Evolutionary conservation across 805 yeast species (phyloP), one percentile per base, ranked within the genome.

Genomic region (Blastobotrys parvus): DNA sequence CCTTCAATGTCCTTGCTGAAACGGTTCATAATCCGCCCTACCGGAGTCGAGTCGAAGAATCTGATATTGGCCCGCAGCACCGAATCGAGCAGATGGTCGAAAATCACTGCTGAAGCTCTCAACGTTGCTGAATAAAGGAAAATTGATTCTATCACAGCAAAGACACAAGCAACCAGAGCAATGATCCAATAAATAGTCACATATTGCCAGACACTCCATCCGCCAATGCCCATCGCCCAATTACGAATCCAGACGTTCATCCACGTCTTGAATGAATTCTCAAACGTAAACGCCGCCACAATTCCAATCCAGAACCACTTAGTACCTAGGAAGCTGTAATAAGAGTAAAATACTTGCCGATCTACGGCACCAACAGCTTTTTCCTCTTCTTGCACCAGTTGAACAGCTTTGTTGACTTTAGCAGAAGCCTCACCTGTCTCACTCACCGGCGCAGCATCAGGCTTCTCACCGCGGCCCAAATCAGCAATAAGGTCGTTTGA

Each of bases 21-120:
- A 59, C 98, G 74, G 64, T 90, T 92, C 90, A 92, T 87, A 44
- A 90, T 85, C 62, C 98, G 81, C 25, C 98, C 98, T 54, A 84
- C 74, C 7, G 98, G 98, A 4, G 97, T 90, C 15, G 94, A 75
- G 59, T 92, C 98, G 63, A 89, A 92, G 65, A 92, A 92, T 57
- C 97, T 75, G 51, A 87, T 69, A 50, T 74, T 82, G 2, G 97
- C 94, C 47, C 82, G 74, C 59, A 89, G 62, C 32, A 88, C 80
- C n/a, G 72, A 73, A 17, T 67, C 59, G 56, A 90, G 69, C 18
- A 89, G 73, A 27, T 69, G 69, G 45, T 73, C 69, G 63, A 92
- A 92, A 45, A 90, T 72, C 49, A 69, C 70, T 58, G 82, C 75
- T 3, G 97, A 82, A 8, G 96, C 97, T 33, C 70, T 65, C 31